A percentile compares a stretch with the other conserved stretches of the same genome.
Evolutionary conservation across 768 basidiomycete species (phyloP).

Genomic region (Terana coerulea): DNA sequence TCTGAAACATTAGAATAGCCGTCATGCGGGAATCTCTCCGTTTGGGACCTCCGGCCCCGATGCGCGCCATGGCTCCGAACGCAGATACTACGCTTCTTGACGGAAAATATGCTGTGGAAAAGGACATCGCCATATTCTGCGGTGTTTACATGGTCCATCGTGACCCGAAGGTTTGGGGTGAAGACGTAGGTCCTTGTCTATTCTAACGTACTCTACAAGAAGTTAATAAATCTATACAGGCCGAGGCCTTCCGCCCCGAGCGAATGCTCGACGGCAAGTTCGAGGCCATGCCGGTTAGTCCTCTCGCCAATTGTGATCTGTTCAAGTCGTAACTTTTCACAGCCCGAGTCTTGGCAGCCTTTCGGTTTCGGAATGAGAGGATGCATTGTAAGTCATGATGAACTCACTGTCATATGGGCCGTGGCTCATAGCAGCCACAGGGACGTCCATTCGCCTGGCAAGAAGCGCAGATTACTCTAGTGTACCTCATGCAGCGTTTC

Average conservation of each 20-base stretch:
- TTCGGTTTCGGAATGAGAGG: slow-evolving; percentile 28
- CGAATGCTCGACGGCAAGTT: slow-evolving; percentile 47
- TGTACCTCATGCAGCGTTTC: slow-evolving; percentile 41
- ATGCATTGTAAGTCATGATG: slow-evolving; percentile 20
- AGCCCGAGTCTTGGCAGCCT: slow-evolving; percentile 43
- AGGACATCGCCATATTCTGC: neutral
- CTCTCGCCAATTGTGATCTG: neutral
- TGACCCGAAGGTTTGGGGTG: slow-evolving; percentile 44
- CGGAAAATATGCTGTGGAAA: slow-evolving; percentile 35
- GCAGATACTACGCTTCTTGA: slow-evolving; percentile 34
- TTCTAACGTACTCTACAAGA: neutral
- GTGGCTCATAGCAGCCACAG: slow-evolving; percentile 4
- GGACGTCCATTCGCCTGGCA: slow-evolving; percentile 47
- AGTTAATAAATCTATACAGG: slow-evolving; percentile 9
- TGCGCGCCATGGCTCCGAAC: slow-evolving; percentile 27
- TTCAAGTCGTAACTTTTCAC: neutral
- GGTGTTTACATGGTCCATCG: slow-evolving; percentile 26
- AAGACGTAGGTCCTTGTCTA: slow-evolving; percentile 35
- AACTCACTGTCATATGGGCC: neutral
- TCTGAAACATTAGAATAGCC: slow-evolving; percentile 23
- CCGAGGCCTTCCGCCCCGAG: slow-evolving; percentile 42
- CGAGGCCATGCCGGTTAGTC: slow-evolving; percentile 36
- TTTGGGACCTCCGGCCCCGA: slow-evolving; percentile 34
- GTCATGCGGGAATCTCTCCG: slow-evolving; percentile 33
- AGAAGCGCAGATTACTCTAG: slow-evolving; percentile 39